Percentiles rank a stretch among this genome's conserved stretches.
These are phyloP conservation scores for Spergularia azorica DNA, from an alignment of 179 eudicot species.

Conservation along the genomic window DNA sequence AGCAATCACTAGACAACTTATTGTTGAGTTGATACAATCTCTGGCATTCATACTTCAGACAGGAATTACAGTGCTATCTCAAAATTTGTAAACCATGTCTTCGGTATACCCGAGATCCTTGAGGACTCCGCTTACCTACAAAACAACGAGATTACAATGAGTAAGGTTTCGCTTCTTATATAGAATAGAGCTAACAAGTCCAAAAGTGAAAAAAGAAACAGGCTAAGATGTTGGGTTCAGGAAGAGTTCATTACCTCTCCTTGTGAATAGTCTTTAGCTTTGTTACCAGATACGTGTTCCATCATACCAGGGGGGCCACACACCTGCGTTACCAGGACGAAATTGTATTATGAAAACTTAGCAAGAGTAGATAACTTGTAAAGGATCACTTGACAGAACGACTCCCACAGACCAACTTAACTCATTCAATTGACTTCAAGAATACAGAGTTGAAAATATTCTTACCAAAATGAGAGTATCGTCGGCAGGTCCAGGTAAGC, in stretches of 20 bases:
- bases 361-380: neutral
- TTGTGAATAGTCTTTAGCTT: conserved; percentile 59
- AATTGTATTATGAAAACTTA: neutral
- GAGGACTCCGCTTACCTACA: conserved; percentile 74
- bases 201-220: neutral
- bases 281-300: conserved; percentile 63
- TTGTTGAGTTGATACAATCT: conserved; percentile 8
- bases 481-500: conserved; percentile 84
- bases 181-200: neutral
- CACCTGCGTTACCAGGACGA: conserved; percentile 40
- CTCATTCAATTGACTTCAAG: neutral
- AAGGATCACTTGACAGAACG: neutral
- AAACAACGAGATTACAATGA: conserved; percentile 6
- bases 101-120: conserved; percentile 87
- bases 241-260: conserved; percentile 46
- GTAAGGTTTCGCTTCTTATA: too few relatives aligned
- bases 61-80: conserved; percentile 8
- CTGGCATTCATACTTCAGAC: neutral
- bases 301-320: conserved; percentile 81
- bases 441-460: conserved; percentile 2
- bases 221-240: neutral
- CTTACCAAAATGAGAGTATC: conserved; percentile 87
- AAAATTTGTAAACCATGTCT: conserved; percentile 92
- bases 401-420: neutral
- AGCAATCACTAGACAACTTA: neutral